Evolutionary conservation across 2,329 filamentous ascomycete species (phyloP).

Genomic region (Trichophyton benhamiae): DNA sequence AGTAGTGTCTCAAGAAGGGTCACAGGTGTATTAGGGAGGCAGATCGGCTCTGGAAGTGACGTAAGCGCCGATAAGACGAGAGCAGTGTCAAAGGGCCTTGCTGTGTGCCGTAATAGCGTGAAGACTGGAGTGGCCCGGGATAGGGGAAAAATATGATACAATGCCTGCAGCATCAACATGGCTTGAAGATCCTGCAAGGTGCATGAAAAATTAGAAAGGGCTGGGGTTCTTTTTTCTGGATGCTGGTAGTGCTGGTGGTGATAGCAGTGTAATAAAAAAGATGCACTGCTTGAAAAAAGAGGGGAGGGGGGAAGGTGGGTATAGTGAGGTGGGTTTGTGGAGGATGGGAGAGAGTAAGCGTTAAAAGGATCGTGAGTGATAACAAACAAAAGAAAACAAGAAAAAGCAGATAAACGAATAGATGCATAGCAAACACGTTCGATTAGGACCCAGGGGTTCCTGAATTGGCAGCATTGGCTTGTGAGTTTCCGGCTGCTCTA

Average conservation of each 20-base stretch:
- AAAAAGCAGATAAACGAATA: background rate
- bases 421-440: background rate
- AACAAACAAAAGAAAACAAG: background rate
- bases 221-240: background rate
- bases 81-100: background rate
- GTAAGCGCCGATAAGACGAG: background rate
- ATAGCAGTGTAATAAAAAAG: background rate
- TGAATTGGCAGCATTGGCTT: slow-evolving; percentile 7
- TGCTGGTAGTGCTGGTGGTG: background rate
- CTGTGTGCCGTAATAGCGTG: background rate
- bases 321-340: background rate
- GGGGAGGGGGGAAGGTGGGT: background rate
- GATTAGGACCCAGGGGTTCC: slow-evolving; percentile 10
- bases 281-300: background rate
- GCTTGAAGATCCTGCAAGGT: background rate
- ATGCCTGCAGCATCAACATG: background rate
- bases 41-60: background rate
- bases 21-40: background rate
- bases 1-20: background rate
- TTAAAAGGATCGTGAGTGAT: background rate
- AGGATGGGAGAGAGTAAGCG: background rate
- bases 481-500: slow-evolving; percentile 20
- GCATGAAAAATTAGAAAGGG: background rate
- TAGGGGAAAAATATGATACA: background rate
- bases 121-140: background rate